Evolutionary conservation across 768 basidiomycete genomes (phyloP), one percentile per base, ranked within the genome.

Genomic region (Coprinopsis sp.): DNA sequence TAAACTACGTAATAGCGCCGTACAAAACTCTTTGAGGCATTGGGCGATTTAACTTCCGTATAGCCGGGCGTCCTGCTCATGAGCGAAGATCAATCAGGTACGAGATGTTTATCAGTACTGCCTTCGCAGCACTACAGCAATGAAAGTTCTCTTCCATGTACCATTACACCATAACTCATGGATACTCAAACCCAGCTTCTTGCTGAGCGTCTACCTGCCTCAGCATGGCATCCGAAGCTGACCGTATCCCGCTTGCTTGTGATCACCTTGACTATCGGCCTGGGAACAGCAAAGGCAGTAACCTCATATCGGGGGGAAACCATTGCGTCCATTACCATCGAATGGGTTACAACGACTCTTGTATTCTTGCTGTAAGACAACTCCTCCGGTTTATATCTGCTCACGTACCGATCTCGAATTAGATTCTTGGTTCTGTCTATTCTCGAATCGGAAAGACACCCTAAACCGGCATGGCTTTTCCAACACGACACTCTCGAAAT

Each of bases 191-290:
- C n/a, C n/a, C n/a, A n/a, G n/a, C n/a, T n/a, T n/a, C n/a, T n/a
- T n/a, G n/a, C n/a, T n/a, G n/a, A n/a, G n/a, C n/a, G n/a, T n/a
- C n/a, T n/a, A n/a, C n/a, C n/a, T n/a, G n/a, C n/a, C n/a, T n/a
- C n/a, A n/a, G n/a, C n/a, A 31, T 54, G 53, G 53, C 47, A 54
- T 19, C 53, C 53, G 1, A 54, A 51, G 44, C 12, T 54, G 19
- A 46, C 53, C 8, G 47, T 44, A 1, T 54, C 37, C 39, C 47
- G 53, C 11, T 33, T 54, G 4, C 31, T 43, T 11, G 37, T 38
- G 2, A 12, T 52, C 8, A 14, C 40, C 3, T 14, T 39, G 3
- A 49, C 47, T 3, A 28, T 50, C 14, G 33, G 34, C 16, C 25
- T 52, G 0, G 51, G 54, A 6, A 48, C 44, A 3, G 19, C 39